phyloP scores from a whole-genome alignment of 1,284 basidiomycete genomes.

The Pseudozyma hubeiensis region DNA sequence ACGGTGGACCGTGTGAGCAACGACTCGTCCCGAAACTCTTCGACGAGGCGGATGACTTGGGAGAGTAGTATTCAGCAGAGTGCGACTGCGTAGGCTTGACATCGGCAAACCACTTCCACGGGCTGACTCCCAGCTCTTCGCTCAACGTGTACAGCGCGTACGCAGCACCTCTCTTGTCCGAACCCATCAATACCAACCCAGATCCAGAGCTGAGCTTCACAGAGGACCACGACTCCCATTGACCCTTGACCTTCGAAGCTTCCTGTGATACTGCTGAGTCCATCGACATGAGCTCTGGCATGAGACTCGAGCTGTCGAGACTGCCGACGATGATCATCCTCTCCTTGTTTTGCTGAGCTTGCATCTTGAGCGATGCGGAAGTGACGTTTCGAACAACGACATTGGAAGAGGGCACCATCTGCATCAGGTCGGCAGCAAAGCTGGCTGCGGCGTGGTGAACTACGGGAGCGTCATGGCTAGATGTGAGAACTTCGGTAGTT shows the following conservation, averaged over 20 bases:
- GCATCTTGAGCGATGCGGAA: constrained; percentile 16
- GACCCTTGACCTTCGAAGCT: constrained; percentile 4
- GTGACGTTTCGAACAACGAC: constrained; percentile 36
- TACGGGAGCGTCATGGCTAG: constrained; percentile 29
- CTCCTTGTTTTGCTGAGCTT: constrained; percentile 4
- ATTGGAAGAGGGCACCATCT: constrained; percentile 16
- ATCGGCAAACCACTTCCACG: constrained; percentile 42
- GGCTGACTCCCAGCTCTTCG: constrained; percentile 32
- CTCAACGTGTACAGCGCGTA: constrained; percentile 34
- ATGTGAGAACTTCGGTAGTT: constrained; percentile 39
- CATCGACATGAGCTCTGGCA: constrained; percentile 15
- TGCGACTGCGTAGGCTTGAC: constrained; percentile 19
- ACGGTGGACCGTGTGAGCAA: constrained; percentile 77
- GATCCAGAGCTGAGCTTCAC: neutral
- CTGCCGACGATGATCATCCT: constrained; percentile 20
- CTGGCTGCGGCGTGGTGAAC: constrained; percentile 27
- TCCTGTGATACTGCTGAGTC: constrained; percentile 5
- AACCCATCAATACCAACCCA: constrained; percentile 26
- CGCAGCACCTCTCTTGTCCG: constrained; percentile 22
- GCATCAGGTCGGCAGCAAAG: constrained; percentile 28
- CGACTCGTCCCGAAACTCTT: constrained; percentile 41
- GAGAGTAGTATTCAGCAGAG: constrained; percentile 22
- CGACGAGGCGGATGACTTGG: neutral
- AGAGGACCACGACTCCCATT: constrained; percentile 31
- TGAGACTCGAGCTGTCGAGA: constrained; percentile 7